These are phyloP conservation scores for Penicillium thymicola DNA, from an alignment of 2,329 filamentous ascomycete species.

Conservation along the genomic window DNA sequence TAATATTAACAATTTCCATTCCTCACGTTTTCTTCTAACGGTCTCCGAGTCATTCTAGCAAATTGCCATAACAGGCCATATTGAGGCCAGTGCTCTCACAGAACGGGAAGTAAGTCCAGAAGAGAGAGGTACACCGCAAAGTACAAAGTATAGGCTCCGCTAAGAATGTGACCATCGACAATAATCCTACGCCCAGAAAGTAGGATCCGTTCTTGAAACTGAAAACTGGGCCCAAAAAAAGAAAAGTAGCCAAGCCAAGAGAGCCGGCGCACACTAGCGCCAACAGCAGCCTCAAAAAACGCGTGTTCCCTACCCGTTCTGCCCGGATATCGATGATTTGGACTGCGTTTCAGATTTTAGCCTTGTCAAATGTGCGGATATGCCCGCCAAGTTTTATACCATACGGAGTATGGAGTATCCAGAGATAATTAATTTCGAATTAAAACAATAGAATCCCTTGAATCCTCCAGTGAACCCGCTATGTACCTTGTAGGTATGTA, in stretches of 20 bases:
- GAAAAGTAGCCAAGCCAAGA: constrained; percentile 13
- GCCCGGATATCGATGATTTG: constrained; percentile 9
- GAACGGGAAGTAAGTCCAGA: neutral
- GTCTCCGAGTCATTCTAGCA: neutral
- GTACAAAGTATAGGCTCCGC: constrained; percentile 6
- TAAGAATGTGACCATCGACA: constrained; percentile 3
- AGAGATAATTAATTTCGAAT: neutral
- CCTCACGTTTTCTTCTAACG: neutral
- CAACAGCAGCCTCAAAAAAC: constrained; percentile 19
- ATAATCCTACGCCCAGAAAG: neutral
- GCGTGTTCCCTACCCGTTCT: constrained; percentile 22
- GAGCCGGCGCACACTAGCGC: constrained; percentile 17
- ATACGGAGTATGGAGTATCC: neutral
- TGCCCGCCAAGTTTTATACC: neutral
- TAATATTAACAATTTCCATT: neutral
- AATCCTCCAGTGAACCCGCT: neutral
- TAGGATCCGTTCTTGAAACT: constrained; percentile 9
- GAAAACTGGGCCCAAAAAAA: neutral
- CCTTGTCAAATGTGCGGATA: constrained; percentile 18
- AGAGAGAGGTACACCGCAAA: neutral
- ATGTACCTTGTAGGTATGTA: neutral
- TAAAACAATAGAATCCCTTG: neutral
- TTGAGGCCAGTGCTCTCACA: constrained; percentile 5
- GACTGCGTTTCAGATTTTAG: constrained; percentile 21
- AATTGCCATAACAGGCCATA: neutral